Evolutionary conservation across 2,329 filamentous ascomycete species (phyloP).

Genomic region (Colletotrichum orchidophilum): DNA sequence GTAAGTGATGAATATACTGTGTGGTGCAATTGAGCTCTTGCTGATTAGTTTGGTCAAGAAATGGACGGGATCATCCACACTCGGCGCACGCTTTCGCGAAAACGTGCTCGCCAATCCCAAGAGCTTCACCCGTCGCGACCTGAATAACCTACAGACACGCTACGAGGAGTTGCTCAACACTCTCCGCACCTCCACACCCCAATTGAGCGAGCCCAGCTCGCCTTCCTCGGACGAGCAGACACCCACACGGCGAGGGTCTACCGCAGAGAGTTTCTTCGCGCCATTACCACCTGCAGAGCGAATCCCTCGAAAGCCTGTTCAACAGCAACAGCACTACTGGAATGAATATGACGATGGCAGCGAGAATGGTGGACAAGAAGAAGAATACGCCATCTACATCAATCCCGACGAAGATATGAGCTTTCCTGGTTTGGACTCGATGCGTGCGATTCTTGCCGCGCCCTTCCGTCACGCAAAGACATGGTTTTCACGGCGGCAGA

Average conservation of each 20-base stretch:
- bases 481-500: constrained; percentile 53
- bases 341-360: constrained; percentile 89
- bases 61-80: constrained; percentile 79
- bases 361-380: constrained; percentile 64
- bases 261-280: constrained; percentile 19
- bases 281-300: constrained; percentile 18
- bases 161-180: constrained; percentile 60
- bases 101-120: constrained; percentile 72
- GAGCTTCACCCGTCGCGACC: constrained; percentile 76
- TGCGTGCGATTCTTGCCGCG: constrained; percentile 60
- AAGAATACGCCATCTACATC: constrained; percentile 78
- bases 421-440: constrained; percentile 71
- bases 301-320: constrained; percentile 39
- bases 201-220: constrained; percentile 50
- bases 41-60: constrained; percentile 58
- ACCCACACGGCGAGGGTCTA: constrained; percentile 33
- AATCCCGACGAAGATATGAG: constrained; percentile 70
- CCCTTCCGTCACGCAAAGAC: constrained; percentile 61
- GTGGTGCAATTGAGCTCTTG: background rate
- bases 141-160: constrained; percentile 60
- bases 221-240: constrained; percentile 43
- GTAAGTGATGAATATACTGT: constrained; percentile 45
- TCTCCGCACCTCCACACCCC: constrained; percentile 57
- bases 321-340: constrained; percentile 70
- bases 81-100: constrained; percentile 73